Evolutionary conservation across 805 yeast species (phyloP).

Genomic region (Pichia eremophila): DNA sequence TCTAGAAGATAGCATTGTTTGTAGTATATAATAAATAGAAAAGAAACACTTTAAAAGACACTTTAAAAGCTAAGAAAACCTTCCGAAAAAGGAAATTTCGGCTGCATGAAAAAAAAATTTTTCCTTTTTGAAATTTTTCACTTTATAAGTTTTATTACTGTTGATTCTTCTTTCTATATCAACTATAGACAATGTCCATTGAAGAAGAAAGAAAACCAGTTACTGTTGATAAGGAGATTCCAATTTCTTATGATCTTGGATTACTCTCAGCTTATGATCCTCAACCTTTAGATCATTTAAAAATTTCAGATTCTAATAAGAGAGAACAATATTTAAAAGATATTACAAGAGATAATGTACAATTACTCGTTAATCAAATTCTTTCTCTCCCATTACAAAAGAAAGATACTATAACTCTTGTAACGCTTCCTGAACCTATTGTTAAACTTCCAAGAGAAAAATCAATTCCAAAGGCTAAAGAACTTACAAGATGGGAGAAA

Average conservation of each 20-base stretch:
- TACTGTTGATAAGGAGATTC: slow-evolving; percentile 85
- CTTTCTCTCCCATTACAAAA: slow-evolving; percentile 82
- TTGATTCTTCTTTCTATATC: not conserved
- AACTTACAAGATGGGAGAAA: slow-evolving; percentile 92
- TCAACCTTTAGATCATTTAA: slow-evolving; percentile 65
- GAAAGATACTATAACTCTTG: slow-evolving; percentile 71
- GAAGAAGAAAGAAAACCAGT: slow-evolving; percentile 45
- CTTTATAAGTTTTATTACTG: no score
- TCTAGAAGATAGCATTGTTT: not conserved
- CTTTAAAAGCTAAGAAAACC: not conserved
- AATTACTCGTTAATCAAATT: slow-evolving; percentile 81
- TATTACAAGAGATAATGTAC: slow-evolving; percentile 85
- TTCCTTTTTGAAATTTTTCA: not conserved
- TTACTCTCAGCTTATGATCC: slow-evolving; percentile 84
- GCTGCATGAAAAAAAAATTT: not conserved
- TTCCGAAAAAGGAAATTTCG: not conserved
- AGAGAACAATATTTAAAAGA: slow-evolving; percentile 57
- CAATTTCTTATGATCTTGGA: slow-evolving; percentile 83
- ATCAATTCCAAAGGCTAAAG: slow-evolving; percentile 85
- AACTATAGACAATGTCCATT: not conserved
- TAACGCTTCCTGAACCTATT: slow-evolving; percentile 75
- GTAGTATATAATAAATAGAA: no score
- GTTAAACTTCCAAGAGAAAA: slow-evolving; percentile 90
- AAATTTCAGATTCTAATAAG: slow-evolving; percentile 42
- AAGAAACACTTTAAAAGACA: no score